Base-by-base conservation (phyloP, 768 basidiomycete species). In the Pleurotus citrinopileatus region DNA sequence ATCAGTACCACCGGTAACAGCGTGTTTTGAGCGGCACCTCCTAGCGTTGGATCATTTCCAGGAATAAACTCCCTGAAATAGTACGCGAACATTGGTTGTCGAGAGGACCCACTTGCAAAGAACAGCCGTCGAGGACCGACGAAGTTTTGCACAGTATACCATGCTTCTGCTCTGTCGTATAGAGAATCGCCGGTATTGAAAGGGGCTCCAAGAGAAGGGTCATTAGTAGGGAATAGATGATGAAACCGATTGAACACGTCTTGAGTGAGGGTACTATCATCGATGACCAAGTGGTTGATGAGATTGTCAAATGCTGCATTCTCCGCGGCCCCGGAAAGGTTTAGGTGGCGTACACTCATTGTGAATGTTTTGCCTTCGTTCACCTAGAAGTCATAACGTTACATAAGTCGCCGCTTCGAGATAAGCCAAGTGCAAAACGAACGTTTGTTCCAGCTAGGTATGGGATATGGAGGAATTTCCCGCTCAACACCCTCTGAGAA, bases 101-200 rank as follows among this genome's bases (percentile, higher is more conserved):
- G 56, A 0, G 70, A 57, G 1, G 81, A 72, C 0, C 74, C 82
- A 42, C 76, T 69, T 20, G 76, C 67, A 54, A 81, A 77, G 51
- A 83, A 78, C 38, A 77, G 66, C 29, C 82, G 67, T 26, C 82
- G 60, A 0, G 80, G 72, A 0, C 76, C 70, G 27, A 84, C 66
- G 62, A 73, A 86, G 79, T 83, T 83, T 47, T 72, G 67, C 55
- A 80, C 81, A 1, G 79, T 79, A 58, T 84, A 86, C 78, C 79
- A 86, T 0, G 82, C 70, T 40, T 66, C 77, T 0, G 72, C 77
- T 40, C 83, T 65, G 58, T 85, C 83, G 52, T 80, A 85, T 4
- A 85, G 67, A 6, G 76, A 77, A 61, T 84, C 81, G 0, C 83
- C 82, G 0, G 81, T 84, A 53, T 79, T 76, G 68, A 82, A 84